Evolutionary conservation across 73 alveolate genomes (phyloP).

Genomic region (Paramecium tetraurelia): DNA sequence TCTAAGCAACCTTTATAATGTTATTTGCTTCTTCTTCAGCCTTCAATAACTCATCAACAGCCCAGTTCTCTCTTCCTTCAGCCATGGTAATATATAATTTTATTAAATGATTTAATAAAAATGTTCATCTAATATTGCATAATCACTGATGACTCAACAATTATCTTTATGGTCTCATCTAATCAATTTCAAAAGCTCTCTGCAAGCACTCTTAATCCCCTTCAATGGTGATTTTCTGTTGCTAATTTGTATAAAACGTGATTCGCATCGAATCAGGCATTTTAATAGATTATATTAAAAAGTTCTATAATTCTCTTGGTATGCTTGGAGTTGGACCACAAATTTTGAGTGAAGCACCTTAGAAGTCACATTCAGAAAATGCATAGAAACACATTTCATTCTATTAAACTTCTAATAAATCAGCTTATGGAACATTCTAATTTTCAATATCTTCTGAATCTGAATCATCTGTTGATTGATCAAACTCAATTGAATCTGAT

Average conservation of each 20-base stretch:
- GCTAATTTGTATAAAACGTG: background rate
- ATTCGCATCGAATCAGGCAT: constrained; percentile 29
- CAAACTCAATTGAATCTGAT: background rate
- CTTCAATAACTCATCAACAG: constrained; percentile 59
- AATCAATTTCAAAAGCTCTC: constrained; percentile 31
- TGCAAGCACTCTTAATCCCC: constrained; percentile 10
- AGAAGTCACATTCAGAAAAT: background rate
- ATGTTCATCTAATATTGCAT: background rate
- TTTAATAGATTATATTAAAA: background rate
- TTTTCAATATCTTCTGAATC: background rate
- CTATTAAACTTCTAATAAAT: background rate
- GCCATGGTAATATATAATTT: constrained; percentile 17
- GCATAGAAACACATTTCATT: constrained; percentile 39
- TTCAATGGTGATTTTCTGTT: background rate
- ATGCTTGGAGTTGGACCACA: constrained; percentile 21
- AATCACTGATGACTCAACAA: background rate
- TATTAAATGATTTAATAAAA: background rate
- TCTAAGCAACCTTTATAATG: constrained; percentile 52
- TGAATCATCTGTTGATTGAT: background rate
- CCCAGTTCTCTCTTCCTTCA: constrained; percentile 52
- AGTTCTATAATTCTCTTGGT: background rate
- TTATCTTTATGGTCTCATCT: background rate
- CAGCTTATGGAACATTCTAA: background rate
- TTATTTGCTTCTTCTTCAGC: constrained; percentile 64
- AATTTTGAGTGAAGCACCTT: constrained; percentile 2